Conservation (phyloP, 345 rosid species). For the Fremontodendron californicum region DNA sequence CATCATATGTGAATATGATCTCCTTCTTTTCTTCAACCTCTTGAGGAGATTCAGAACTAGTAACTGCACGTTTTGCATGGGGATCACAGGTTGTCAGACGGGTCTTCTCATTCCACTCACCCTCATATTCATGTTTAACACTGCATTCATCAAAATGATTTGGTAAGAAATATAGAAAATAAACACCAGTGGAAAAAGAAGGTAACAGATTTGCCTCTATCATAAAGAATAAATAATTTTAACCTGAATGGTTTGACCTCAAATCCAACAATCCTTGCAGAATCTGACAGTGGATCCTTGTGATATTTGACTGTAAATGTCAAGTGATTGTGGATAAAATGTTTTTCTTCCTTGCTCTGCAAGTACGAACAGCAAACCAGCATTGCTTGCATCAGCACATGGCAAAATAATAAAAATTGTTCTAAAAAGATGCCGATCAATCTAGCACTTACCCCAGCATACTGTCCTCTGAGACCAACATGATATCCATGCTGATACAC, state of each 20-base stretch:
- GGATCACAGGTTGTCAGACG: constrained; percentile 81
- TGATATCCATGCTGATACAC: constrained; percentile 62
- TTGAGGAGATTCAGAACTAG: constrained; percentile 76
- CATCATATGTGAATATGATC: constrained; percentile 81
- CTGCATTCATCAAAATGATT: constrained; percentile 36
- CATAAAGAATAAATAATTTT: neutral
- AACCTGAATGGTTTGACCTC: constrained; percentile 94
- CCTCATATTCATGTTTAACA: constrained; percentile 74
- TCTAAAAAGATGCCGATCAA: constrained; percentile 2
- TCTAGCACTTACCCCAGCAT: constrained; percentile 52
- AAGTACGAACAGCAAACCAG: neutral
- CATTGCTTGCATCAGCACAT: neutral
- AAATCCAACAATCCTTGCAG: constrained; percentile 87
- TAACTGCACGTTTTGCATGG: constrained; percentile 72
- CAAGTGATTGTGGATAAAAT: constrained; percentile 82
- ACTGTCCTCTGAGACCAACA: constrained; percentile 63
- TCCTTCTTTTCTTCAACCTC: constrained; percentile 74
- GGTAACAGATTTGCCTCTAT: neutral
- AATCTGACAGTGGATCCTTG: constrained; percentile 51
- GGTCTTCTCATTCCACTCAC: constrained; percentile 64
- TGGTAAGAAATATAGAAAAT: constrained; percentile 1
- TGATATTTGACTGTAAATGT: constrained; percentile 71
- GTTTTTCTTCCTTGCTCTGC: constrained; percentile 76
- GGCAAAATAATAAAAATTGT: neutral
- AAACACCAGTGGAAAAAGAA: neutral